Base-by-base conservation (phyloP, 2,329 filamentous ascomycete species). In the Nemania diffusa region DNA sequence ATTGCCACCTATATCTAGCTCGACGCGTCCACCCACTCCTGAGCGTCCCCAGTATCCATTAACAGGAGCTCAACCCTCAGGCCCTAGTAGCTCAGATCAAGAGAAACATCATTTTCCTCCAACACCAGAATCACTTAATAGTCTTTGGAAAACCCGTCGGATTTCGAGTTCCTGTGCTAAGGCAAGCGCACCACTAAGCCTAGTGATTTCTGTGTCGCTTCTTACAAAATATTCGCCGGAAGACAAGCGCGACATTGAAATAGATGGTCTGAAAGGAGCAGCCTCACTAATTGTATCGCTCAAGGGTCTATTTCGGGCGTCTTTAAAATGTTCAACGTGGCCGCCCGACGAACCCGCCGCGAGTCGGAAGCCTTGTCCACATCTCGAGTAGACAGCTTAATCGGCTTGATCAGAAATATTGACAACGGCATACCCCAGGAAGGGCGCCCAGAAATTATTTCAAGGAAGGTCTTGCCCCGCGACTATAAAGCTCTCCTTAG, bases 331-430 rank as follows among this genome's bases (percentile, higher is more conserved):
- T 53, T 61, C 58, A 61, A 61, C 58, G 24, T 61, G 58, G 48
- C 58, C n/a, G 24, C 0, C 24, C 26, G 26, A 53, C 34, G 37
- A 53, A 53, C 48, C 26, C 17, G 34, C 58, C 26, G 34, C 20
- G 58, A 34, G 34, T 34, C 26, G 50, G 48, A 53, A 9, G 58
- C 48, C 22, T 34, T 61, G 11, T 53, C 58, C 9, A 34, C 1
- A 34, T 42, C 48, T 52, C 58, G 58, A 53, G 58, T 61, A n/a
- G 58, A 61, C 37, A 42, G 20, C 24, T 34, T 61, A n/a, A 44
- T 61, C 24, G 26, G 6, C n/a, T 34, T 61, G 48, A 61, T 61
- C 37, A 53, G 58, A 46, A n/a, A 32, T 46, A 61, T 53, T 17
- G 34, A 61, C n/a, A 22, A 61, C 5, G 34, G 58, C 9, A 32